Evolutionary conservation across 2,329 filamentous ascomycete genomes (phyloP), one percentile per base, ranked within the genome.

Genomic region (Neonectria ditissima): DNA sequence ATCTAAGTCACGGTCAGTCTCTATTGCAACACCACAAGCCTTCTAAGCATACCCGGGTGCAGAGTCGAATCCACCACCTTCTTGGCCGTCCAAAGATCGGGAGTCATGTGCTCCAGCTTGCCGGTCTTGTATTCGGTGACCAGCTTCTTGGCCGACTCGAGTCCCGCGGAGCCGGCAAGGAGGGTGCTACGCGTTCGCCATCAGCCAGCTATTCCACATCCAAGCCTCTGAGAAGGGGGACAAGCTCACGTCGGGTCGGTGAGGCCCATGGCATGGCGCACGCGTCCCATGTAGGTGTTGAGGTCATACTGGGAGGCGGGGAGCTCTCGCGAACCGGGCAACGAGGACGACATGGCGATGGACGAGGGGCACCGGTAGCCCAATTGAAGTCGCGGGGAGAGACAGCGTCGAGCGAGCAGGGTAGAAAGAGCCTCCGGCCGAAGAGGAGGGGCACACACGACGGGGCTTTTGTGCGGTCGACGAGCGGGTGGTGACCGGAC

Each of bases 21-120:
- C 30, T 7, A 34, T 54, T 24, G 13, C 48, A 39, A 47, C 51
- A 39, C 18, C 20, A 18, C 30, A 18, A n/a, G 20, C 34, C 39
- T 20, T 39, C 16, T 32, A 44, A 45, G 57, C 85, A 70, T 88
- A 97, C 94, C 94, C 69, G 96, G 96, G 78, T 99, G 96, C 69
- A 99, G 82, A 14, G 96, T 99, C 65, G 96, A 95, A 80, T 99
- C 96, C 60, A 98, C 92, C 69, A 97, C 89, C 85, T 97, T 97
- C 87, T 99, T 99, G 47, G 96, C 96, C 67, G 87, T 84, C 96
- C 96, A 99, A 73, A 99, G 82, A 74, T 97, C 92, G 2, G 93
- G 91, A 18, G 91, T 97, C 93, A 98, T 97, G 57, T 88, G 82
- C 71, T 86, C 81, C 65, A 92, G 83, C 79, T 92, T 88, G 70